Evolutionary conservation across 225 moss, liverwort and hornwort genomes (phyloP).

Genomic region (Pseudoscleropodium purum): DNA sequence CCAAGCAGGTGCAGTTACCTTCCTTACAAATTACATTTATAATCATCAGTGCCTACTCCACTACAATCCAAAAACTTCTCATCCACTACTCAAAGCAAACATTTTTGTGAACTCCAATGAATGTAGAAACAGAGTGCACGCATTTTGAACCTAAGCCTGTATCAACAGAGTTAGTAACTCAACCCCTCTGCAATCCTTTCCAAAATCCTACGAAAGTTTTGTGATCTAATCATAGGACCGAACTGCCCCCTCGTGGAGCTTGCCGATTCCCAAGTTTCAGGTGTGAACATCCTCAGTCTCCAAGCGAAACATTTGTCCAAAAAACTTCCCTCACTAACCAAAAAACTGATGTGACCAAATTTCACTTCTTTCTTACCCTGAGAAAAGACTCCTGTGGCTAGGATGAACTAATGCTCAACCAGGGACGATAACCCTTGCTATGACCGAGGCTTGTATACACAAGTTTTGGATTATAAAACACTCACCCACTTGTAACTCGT

Average conservation of each 20-base stretch:
- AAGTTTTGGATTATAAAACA: slow-evolving; percentile 3
- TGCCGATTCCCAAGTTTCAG: background rate
- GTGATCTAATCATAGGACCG: background rate
- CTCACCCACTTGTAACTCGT: background rate
- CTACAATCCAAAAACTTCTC: background rate
- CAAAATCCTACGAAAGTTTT: slow-evolving; percentile 3
- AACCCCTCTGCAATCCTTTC: background rate
- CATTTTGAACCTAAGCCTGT: background rate
- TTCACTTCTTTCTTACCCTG: background rate
- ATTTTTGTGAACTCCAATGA: background rate
- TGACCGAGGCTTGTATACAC: slow-evolving; percentile 4
- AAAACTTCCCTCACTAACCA: background rate
- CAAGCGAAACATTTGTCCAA: background rate
- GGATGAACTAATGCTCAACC: slow-evolving; percentile 17
- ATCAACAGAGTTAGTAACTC: slow-evolving; percentile 3
- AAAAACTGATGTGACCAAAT: slow-evolving; percentile 11
- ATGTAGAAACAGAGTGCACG: background rate
- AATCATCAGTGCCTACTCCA: background rate
- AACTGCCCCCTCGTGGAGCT: background rate
- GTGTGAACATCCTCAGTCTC: background rate
- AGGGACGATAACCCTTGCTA: background rate
- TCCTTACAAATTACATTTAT: background rate
- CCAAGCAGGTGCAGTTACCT: background rate
- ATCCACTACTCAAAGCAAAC: background rate
- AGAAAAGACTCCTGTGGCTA: background rate